Evolutionary conservation across 257 asterid genomes (phyloP), one percentile per base, ranked within the genome.

Genomic region (Verbena officinalis): DNA sequence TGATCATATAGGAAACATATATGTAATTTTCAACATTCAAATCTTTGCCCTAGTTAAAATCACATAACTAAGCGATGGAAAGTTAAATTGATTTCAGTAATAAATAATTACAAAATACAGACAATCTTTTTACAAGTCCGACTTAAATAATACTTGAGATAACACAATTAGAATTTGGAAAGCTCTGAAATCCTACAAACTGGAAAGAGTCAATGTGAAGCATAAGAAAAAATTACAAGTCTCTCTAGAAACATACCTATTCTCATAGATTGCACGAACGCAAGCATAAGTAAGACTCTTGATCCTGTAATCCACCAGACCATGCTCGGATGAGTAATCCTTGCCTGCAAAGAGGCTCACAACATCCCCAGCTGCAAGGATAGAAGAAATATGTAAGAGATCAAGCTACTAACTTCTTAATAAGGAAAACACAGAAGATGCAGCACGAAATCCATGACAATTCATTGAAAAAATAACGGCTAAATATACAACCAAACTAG

Each of bases 261-360:
- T 88, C 42, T 83, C 92, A 51, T 90, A 73, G 70, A 94, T 62
- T 3, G 95, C 95, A 70, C 69, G 76, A 72, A 88, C 53, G 76
- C 99, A 94, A 73, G 86, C 84, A 78, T 73, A 67, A 38, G 84
- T 73, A 69, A 90, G 75, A 68, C 70, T 73, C 83, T 84, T 88
- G 62, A 94, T 83, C 85, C 99, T 84, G 89, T 66, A 82, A 51
- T 83, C 86, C 78, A 90, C 99, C 71, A 88, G 64, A 72, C 75
- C 72, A 60, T 52, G 78, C 65, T 78, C 76, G 72, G 87, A 78
- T 43, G 75, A 76, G 75, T 86, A 83, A 64, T 81, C 86, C 59
- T 17, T 21, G 69, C 91, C 95, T 0, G 84, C 85, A 66, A 90
- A 83, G 61, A 94, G 83, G 79, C 79, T 73, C 73, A 81, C 74